Conservation (phyloP, 306 rosid genomes). For the Fagus sylvatica region DNA sequence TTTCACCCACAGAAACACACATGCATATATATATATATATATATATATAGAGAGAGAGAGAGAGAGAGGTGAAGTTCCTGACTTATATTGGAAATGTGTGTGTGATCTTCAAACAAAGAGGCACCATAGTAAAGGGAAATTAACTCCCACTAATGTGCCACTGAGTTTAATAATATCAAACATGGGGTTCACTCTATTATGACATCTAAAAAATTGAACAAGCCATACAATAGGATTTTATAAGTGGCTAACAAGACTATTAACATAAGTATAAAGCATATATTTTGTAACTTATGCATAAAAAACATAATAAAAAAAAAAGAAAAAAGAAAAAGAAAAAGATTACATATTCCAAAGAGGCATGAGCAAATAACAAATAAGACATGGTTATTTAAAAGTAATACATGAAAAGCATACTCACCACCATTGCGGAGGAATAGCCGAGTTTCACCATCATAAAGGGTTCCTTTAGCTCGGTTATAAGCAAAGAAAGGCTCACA, state of each 20-base stretch:
- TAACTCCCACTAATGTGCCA: not conserved
- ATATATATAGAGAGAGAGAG: not conserved
- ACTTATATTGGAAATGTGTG: not conserved
- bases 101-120: not conserved
- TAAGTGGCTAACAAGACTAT: not conserved
- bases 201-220: not conserved
- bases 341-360: not conserved
- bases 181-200: not conserved
- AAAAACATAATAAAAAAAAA: not conserved
- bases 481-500: constrained; percentile 91
- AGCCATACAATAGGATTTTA: not conserved
- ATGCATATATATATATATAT: too few species aligned
- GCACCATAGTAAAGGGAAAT: not conserved
- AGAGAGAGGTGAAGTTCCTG: not conserved
- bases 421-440: constrained; percentile 73
- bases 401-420: constrained; percentile 27
- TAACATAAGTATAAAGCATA: not conserved
- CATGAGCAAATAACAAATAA: not conserved
- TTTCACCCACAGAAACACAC: not conserved
- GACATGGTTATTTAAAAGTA: not conserved
- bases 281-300: not conserved
- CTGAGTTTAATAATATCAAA: not conserved
- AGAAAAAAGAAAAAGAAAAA: not conserved
- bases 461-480: constrained; percentile 94
- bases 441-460: constrained; percentile 95